Evolutionary conservation across 352 stramenopile genomes (phyloP).

Genomic region (Pythium biforme): DNA sequence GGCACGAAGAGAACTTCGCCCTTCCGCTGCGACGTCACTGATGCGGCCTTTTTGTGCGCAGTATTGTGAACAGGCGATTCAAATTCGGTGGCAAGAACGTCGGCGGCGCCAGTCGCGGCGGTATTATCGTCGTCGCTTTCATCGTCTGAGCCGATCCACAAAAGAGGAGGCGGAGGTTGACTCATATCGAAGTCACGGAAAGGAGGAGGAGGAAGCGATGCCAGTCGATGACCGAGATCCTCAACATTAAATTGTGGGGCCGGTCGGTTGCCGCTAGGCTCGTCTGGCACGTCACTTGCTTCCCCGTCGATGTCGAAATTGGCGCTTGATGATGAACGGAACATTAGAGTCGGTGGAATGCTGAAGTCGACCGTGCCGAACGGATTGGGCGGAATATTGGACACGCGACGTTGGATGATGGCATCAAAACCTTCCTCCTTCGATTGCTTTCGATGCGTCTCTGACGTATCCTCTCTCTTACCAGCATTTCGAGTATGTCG

Average conservation of each 20-base stretch:
- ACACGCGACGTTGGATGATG: too few relatives aligned
- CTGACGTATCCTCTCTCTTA: neutral
- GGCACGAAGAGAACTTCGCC: conserved; percentile 20
- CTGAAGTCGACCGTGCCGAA: conserved; percentile 6
- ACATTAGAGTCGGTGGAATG: conserved; percentile 8
- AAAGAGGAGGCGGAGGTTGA: conserved; percentile 33
- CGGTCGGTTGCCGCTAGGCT: neutral
- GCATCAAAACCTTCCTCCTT: neutral
- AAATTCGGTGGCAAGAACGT: neutral
- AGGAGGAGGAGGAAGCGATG: conserved; percentile 35
- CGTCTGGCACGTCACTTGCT: neutral
- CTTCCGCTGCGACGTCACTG: neutral
- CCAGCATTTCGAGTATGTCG: neutral
- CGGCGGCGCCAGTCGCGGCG: neutral
- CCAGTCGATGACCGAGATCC: conserved; percentile 27
- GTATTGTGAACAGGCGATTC: neutral
- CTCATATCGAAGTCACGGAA: conserved; percentile 48
- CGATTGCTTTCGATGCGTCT: neutral
- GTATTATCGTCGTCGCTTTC: neutral
- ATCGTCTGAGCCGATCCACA: conserved; percentile 11
- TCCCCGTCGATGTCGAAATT: neutral
- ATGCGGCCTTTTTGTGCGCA: neutral
- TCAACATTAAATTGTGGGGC: conserved; percentile 18
- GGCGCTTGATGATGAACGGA: neutral
- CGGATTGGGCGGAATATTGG: neutral